Conservation (phyloP, 768 basidiomycete genomes). For the Omphalotus guepiniiformis region DNA sequence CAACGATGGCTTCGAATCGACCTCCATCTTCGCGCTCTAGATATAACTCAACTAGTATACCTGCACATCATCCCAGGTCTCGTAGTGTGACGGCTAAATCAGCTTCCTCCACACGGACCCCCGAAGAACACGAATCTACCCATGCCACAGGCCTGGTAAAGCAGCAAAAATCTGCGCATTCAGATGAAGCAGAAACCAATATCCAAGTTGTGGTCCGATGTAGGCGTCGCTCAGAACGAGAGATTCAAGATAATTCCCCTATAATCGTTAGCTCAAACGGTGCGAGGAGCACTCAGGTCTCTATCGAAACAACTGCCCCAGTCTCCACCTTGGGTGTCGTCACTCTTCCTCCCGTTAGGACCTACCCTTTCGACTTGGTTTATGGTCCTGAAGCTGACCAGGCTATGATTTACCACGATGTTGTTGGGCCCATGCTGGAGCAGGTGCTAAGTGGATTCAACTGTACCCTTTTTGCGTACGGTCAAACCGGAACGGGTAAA, state of each 20-base stretch:
- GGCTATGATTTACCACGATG: constrained; percentile 88
- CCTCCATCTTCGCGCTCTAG: constrained; percentile 51
- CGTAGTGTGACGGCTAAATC: constrained; percentile 48
- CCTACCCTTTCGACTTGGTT: constrained; percentile 92
- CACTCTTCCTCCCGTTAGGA: constrained; percentile 70
- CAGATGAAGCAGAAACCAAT: constrained; percentile 66
- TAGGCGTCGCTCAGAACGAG: constrained; percentile 79
- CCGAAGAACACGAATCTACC: constrained; percentile 23
- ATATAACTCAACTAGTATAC: constrained; percentile 20
- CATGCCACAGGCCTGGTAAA: constrained; percentile 12
- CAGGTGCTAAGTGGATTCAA: constrained; percentile 97
- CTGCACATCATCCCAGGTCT: constrained; percentile 36
- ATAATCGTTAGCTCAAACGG: constrained; percentile 80
- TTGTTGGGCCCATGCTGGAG: constrained; percentile 87
- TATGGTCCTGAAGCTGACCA: constrained; percentile 98
- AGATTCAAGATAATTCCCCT: constrained; percentile 82
- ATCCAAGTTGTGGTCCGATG: constrained; percentile 94
- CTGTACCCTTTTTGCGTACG: constrained; percentile 96
- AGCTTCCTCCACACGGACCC: constrained; percentile 28
- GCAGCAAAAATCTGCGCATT: constrained; percentile 19
- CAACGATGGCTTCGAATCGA: constrained; percentile 61
- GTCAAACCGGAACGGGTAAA: constrained; percentile 98
- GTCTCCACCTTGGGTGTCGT: constrained; percentile 69
- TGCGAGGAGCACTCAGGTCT: constrained; percentile 69
- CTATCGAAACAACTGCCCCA: constrained; percentile 74